A percentile compares a stretch with the other conserved stretches of the same genome.
Conservation (phyloP, 345 rosid species). For the Aethionema arabicum region DNA sequence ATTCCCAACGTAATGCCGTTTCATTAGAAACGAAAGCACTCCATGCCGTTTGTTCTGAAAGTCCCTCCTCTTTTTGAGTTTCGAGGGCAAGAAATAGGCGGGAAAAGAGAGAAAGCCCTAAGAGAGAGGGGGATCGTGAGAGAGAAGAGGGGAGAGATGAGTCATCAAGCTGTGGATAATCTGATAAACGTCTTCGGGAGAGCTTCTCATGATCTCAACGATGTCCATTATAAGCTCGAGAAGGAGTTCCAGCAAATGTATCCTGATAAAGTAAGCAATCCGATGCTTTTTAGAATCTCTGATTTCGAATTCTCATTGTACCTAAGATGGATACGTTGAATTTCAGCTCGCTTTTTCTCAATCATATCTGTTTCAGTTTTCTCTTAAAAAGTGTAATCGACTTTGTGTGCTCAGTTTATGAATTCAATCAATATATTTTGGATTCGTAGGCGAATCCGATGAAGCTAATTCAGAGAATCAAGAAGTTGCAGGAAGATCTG, state of each 20-base stretch:
- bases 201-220: slow-evolving; percentile 65
- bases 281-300: neutral
- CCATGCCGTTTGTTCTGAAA: too few relatives aligned
- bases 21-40: too few relatives aligned
- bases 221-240: slow-evolving; percentile 71
- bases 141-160: slow-evolving; percentile 31
- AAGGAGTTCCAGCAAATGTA: slow-evolving; percentile 72
- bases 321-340: neutral
- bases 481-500: slow-evolving; percentile 79
- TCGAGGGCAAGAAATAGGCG: neutral
- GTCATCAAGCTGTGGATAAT: slow-evolving; percentile 46
- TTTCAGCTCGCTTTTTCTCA: neutral
- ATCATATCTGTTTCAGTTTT: neutral
- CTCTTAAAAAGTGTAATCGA: neutral
- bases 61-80: too few relatives aligned
- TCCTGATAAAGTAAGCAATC: slow-evolving; percentile 62
- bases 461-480: slow-evolving; percentile 68
- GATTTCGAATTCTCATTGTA: neutral
- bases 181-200: slow-evolving; percentile 59
- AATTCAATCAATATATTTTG: neutral
- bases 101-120: neutral
- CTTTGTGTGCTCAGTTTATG: neutral
- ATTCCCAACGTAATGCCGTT: too few relatives aligned
- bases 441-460: slow-evolving; percentile 71
- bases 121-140: neutral